Base-by-base conservation (phyloP, 2,329 filamentous ascomycete genomes). In the Talaromyces sp. region DNA sequence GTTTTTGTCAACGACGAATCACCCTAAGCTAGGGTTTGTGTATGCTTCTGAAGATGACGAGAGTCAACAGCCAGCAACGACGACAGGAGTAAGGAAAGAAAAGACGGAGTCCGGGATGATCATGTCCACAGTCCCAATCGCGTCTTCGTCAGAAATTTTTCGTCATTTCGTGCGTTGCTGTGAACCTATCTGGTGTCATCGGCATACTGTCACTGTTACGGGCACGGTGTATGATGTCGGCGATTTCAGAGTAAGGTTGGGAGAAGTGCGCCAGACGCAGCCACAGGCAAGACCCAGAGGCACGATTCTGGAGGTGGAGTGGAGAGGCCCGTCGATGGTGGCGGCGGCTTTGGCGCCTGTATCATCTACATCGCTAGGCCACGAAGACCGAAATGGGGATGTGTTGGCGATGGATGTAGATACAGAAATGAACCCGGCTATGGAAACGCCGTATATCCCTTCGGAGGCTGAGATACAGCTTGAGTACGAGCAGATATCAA, bases 261-360 rank as follows among this genome's bases (percentile, higher is more conserved):
- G 79, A 13, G 79, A 81, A 41, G 74, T 81, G 62, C 74, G 77
- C 4, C 79, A 80, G 69, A 78, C 74, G 39, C 72, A 73, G 43
- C 78, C 78, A 15, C 70, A 70, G 27, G 75, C 69, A 9, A 70
- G 78, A 19, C 67, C 75, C 10, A 76, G 78, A n/a, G 79, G 79
- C 0, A 77, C 77, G 2, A 73, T 81, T n/a, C 73, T 80, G n/a
- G 79, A 81, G 68, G 75, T 81, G 37, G 78, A 80, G 65, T 81
- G 78, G 74, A 69, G 71, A 31, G 78, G 78, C 0, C 77, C 78
- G 19, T 77, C 76, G 15, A 56, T 78, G 58, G 66, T 76, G 22
- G 66, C 72, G 10, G 69, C 72, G 17, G 66, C 75, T 15, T 47
- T 66, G 17, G 27, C 67, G 19, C 56, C 69, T 56, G 19, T 49